These are phyloP conservation scores for Dothistroma septosporum DNA, from an alignment of 2,329 filamentous ascomycete species.

Conservation along the genomic window DNA sequence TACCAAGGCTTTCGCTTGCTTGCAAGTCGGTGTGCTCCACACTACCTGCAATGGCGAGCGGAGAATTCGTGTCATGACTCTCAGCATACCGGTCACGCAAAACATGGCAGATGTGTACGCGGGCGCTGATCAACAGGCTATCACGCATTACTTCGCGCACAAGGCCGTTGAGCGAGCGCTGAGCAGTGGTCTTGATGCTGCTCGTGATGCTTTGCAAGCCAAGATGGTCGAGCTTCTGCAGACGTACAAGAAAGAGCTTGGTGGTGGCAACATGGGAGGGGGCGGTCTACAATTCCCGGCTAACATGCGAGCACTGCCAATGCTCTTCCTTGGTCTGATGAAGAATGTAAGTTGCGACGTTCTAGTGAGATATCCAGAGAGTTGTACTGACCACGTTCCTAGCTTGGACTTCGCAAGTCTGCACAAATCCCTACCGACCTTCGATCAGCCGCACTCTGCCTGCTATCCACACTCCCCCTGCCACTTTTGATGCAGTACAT, in stretches of 20 bases:
- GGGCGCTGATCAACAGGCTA: conserved; percentile 88
- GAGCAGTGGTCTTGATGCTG: conserved; percentile 80
- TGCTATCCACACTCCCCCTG: conserved; percentile 88
- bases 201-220: conserved; percentile 81
- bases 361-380: not conserved
- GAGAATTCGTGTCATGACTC: conserved; percentile 87
- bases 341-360: conserved; percentile 69
- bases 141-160: conserved; percentile 92
- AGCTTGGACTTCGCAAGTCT: conserved; percentile 79
- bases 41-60: conserved; percentile 97
- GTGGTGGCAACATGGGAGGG: conserved; percentile 89
- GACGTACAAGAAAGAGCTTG: conserved; percentile 95
- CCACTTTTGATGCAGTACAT: conserved; percentile 92
- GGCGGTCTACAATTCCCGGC: conserved; percentile 89
- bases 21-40: conserved; percentile 92
- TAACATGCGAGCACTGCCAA: conserved; percentile 81
- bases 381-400: conserved; percentile 27
- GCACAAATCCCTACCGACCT: conserved; percentile 92
- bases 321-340: conserved; percentile 88
- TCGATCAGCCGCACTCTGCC: conserved; percentile 83
- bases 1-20: conserved; percentile 83
- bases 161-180: conserved; percentile 92
- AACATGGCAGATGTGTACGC: conserved; percentile 88
- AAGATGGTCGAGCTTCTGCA: conserved; percentile 90
- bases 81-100: conserved; percentile 88